These are phyloP conservation scores for Aspergillus vadensis DNA, from an alignment of 2,329 filamentous ascomycete species.

Conservation along the genomic window DNA sequence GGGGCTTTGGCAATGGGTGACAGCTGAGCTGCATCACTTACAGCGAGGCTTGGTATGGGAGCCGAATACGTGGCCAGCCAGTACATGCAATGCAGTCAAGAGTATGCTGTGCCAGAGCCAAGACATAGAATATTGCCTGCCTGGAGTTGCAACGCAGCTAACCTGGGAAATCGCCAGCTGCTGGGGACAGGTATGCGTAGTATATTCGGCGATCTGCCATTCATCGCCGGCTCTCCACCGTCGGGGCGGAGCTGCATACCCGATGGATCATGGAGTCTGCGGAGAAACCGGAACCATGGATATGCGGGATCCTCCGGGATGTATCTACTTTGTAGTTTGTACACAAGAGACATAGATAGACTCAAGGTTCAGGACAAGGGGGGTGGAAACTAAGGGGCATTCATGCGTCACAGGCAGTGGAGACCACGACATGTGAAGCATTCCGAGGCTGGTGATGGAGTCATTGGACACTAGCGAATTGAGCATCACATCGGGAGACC, in stretches of 20 bases:
- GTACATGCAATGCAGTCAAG: neutral
- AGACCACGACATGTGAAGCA: neutral
- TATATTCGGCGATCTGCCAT: neutral
- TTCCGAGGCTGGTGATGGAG: neutral
- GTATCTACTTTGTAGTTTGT: no score
- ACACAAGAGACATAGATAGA: neutral
- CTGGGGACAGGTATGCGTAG: neutral
- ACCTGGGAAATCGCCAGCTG: neutral
- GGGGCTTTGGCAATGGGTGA: constrained; percentile 1
- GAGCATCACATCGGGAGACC: neutral
- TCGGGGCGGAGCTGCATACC: constrained; percentile 3
- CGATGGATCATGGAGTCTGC: neutral
- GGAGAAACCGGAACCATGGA: constrained; percentile 2
- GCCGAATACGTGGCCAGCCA: neutral
- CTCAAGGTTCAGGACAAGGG: neutral
- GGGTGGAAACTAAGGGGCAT: neutral
- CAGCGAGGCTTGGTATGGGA: neutral
- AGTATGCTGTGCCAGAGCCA: neutral
- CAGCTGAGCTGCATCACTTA: neutral
- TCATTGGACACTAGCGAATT: neutral
- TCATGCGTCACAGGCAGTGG: neutral
- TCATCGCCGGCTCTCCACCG: neutral
- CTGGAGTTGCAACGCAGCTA: constrained; percentile 1
- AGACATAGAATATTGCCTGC: constrained; percentile 8
- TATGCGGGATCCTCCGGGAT: neutral